Evolutionary conservation across 2,329 filamentous ascomycete genomes (phyloP), one percentile per base, ranked within the genome.

Genomic region (Setomelanomma holmii): DNA sequence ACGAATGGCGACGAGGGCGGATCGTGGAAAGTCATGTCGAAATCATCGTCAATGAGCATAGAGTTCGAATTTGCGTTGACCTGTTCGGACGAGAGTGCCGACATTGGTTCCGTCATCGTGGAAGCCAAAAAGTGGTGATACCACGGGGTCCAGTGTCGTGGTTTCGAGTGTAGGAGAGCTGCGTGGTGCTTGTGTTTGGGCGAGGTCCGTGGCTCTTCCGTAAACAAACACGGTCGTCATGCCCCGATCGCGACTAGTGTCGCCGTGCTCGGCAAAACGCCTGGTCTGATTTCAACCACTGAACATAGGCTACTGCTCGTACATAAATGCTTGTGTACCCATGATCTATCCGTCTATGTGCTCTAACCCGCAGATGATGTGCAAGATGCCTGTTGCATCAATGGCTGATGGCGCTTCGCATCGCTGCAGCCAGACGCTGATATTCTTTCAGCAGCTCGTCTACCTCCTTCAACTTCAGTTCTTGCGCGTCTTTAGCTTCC

Each of bases 1-100:
- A 79, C 64, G 61, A 81, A 82, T 12, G 80, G 80, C 33, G 79
- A 82, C 49, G 78, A 80, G 5, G 76, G 76, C 20, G 73, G 74
- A 16, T 78, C 72, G 56, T 78, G 69, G 65, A 69, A 76, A 40
- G 67, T 67, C 41, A 72, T 74, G 39, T 74, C 71, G 23, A 70
- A 63, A 23, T 72, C 69, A 48, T 71, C 68, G 33, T 67, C 64
- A 19, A 54, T 58, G 19, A 49, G 49, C 40, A 64, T 62, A 10
- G 55, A 45, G 34, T 61, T 53, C 4, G 63, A 49, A 35, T 53
- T 49, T n/a, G 65, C 53, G 45, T 68, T 71, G n/a, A 68, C 45
- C 49, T 67, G 69, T 48, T 69, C 64, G 5, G 68, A 62, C 11
- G 68, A 72, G 36, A 72, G 51, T 21, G 54, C 50, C 14, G 64